These are phyloP conservation scores for Penstemon eatonii DNA, from an alignment of 257 asterid species.

Conservation along the genomic window DNA sequence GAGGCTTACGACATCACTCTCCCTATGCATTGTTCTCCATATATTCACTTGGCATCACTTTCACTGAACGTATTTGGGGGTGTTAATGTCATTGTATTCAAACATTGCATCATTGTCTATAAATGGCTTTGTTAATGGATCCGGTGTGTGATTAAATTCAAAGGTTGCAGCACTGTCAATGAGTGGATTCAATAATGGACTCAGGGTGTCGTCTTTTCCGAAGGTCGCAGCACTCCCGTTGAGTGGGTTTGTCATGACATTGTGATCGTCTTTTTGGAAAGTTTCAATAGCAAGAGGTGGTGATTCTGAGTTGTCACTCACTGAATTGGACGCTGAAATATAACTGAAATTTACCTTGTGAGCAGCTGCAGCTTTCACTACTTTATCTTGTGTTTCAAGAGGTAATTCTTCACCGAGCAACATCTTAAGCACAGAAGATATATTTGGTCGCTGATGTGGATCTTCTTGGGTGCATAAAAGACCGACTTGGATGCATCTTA, in stretches of 20 bases:
- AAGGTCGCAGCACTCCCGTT: not conserved
- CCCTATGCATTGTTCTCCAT: not conserved
- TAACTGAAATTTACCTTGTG: not conserved
- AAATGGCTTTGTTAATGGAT: too few species aligned
- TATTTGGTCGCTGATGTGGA: constrained; percentile 10
- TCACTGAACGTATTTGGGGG: too few species aligned
- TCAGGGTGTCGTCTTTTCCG: not conserved
- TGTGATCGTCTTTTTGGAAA: too few species aligned
- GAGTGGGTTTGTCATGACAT: too few species aligned
- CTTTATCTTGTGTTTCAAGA: too few species aligned
- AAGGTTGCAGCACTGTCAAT: too few species aligned
- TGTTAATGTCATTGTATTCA: too few species aligned
- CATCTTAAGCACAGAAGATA: constrained; percentile 17
- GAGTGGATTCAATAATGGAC: too few species aligned
- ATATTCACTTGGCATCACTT: too few species aligned
- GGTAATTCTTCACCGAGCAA: not conserved
- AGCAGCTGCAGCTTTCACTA: not conserved
- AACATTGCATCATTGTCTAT: too few species aligned
- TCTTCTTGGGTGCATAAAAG: constrained; percentile 17
- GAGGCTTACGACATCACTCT: not conserved
- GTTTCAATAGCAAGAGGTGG: not conserved
- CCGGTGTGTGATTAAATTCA: too few species aligned
- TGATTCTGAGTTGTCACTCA: not conserved
- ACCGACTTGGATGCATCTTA: constrained; percentile 5
- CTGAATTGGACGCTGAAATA: not conserved